Conservation (phyloP, 2,329 filamentous ascomycete species). For the Alternaria arbusti region DNA sequence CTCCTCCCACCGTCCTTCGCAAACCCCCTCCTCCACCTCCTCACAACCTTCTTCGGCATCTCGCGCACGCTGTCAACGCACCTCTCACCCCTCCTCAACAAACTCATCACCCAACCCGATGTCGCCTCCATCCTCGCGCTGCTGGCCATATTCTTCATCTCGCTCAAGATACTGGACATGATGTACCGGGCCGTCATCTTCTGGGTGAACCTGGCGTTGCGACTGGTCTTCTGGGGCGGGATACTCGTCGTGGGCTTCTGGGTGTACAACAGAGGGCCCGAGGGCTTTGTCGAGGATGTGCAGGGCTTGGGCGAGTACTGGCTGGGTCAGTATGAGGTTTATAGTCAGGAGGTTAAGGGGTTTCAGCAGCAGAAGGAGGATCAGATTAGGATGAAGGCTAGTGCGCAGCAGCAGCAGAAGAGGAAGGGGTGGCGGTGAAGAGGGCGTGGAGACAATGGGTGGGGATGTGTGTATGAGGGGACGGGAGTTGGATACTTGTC, state of each 20-base stretch:
- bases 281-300: slow-evolving; percentile 68
- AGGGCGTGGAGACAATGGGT: neutral
- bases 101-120: slow-evolving; percentile 48
- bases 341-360: slow-evolving; percentile 35
- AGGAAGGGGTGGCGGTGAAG: slow-evolving; percentile 18
- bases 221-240: slow-evolving; percentile 68
- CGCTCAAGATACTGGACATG: slow-evolving; percentile 70
- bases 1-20: slow-evolving; percentile 43
- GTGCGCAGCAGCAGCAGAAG: slow-evolving; percentile 16
- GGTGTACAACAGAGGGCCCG: slow-evolving; percentile 67
- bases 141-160: slow-evolving; percentile 67
- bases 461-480: neutral
- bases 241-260: slow-evolving; percentile 63
- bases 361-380: slow-evolving; percentile 33
- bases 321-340: slow-evolving; percentile 48
- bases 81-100: slow-evolving; percentile 37
- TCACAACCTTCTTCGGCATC: slow-evolving; percentile 38
- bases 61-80: slow-evolving; percentile 36
- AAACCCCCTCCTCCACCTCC: slow-evolving; percentile 35
- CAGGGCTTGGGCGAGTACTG: slow-evolving; percentile 44
- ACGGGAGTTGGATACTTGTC: neutral
- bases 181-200: slow-evolving; percentile 75
- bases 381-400: slow-evolving; percentile 32
- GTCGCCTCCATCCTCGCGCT: slow-evolving; percentile 62
- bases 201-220: slow-evolving; percentile 72